Percentiles rank a stretch among this genome's conserved stretches.
Conservation (phyloP, 352 stramenopile species). For the Bremia lactucae region DNA sequence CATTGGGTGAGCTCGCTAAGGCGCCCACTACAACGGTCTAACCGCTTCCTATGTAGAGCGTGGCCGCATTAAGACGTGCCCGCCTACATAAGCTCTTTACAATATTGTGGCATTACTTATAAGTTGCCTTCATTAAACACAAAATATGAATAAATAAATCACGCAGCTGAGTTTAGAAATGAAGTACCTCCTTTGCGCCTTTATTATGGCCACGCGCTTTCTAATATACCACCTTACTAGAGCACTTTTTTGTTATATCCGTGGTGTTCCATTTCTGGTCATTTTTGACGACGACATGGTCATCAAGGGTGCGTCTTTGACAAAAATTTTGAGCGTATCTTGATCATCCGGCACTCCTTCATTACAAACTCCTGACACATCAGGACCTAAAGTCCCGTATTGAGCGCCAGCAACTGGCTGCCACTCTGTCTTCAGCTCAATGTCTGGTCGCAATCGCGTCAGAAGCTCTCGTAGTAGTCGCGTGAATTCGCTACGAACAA, state of each 20-base stretch:
- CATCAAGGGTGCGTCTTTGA: conserved; percentile 33
- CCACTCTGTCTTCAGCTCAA: conserved; percentile 66
- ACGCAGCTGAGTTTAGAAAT: too few relatives aligned
- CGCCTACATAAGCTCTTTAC: too few relatives aligned
- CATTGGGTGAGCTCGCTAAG: too few relatives aligned
- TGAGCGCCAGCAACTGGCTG: conserved; percentile 31
- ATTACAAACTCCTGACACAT: conserved; percentile 8
- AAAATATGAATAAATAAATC: too few relatives aligned
- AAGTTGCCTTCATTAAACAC: too few relatives aligned
- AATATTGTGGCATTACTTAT: too few relatives aligned
- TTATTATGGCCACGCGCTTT: too few relatives aligned
- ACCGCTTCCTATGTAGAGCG: too few relatives aligned
- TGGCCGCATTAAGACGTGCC: too few relatives aligned
- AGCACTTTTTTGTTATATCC: conserved; percentile 7
- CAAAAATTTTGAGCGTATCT: conserved; percentile 64
- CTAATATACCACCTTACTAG: too few relatives aligned
- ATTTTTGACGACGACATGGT: conserved; percentile 1
- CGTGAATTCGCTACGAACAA: conserved; percentile 59
- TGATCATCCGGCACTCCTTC: conserved; percentile 24
- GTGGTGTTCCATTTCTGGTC: conserved; percentile 5
- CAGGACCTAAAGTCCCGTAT: conserved; percentile 7
- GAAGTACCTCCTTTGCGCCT: too few relatives aligned
- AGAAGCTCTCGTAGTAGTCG: conserved; percentile 47
- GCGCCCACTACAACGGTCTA: too few relatives aligned
- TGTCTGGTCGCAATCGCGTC: conserved; percentile 41